Evolutionary conservation across 2,329 filamentous ascomycete species (phyloP), one percentile per base, ranked within the genome.

Genomic region (Curvularia spicifera): DNA sequence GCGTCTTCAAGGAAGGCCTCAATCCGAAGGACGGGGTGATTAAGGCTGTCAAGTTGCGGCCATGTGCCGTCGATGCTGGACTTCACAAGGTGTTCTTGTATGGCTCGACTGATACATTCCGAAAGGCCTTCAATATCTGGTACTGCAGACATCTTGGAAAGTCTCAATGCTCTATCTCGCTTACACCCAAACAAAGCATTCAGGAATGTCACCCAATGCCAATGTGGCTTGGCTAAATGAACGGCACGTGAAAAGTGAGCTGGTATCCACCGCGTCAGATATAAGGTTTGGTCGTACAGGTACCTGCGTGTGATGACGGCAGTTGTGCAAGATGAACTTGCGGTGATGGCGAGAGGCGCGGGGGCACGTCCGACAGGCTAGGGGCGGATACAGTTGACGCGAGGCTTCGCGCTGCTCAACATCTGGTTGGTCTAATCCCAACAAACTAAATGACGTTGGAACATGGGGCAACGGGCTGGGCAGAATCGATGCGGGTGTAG

Each of bases 1-100:
- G 62, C 66, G 56, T 75, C 71, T 49, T 75, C 71, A 10, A 75
- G 56, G 39, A 73, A 75, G 26, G 72, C 71, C 45, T 75, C 72
- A 18, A 75, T 51, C 5, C 72, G 68, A 10, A 75, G 58, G 15
- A 72, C 63, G 3, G 71, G 71, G 26, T 60, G 67, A 22, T 57
- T 58, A 7, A 73, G 54, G 13, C 48, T 57, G 29, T 68, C 65
- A 24, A 69, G 61, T 28, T 68, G 67, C 22, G 69, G 69, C 72
- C 69, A 74, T 37, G 66, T 56, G 7, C 64, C 31, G 24, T 63
- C 63, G 55, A 67, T 61, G 29, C 72, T 69, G 7, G 59, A 65
- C 20, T 57, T 68, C 26, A 66, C 62, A 22, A 75, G 53, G 46
- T 74, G 67, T 40, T 73, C 71, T 37, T 72, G 69, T 37, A 75